phyloP scores from a whole-genome alignment of 2,329 filamentous ascomycete species.

The Tolypocladium guangdongense region DNA sequence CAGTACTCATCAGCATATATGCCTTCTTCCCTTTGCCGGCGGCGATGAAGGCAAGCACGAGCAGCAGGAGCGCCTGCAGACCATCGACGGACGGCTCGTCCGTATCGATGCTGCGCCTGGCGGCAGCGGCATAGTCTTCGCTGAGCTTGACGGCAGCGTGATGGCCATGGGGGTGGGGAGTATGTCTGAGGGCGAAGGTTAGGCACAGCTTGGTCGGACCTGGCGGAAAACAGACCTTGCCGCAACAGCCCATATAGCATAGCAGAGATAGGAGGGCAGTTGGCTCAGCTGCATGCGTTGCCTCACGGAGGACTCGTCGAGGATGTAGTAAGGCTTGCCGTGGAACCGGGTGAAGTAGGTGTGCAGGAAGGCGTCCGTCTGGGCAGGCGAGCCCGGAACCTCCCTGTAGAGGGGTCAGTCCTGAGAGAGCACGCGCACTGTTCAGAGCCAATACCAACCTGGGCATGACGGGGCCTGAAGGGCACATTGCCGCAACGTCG shows the following conservation, averaged over 20 bases:
- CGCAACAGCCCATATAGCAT: constrained; percentile 50
- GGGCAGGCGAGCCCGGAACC: constrained; percentile 32
- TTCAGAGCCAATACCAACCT: not conserved
- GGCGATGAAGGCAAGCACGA: constrained; percentile 67
- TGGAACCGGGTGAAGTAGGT: constrained; percentile 73
- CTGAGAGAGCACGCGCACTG: not conserved
- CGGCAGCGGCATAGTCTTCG: constrained; percentile 60
- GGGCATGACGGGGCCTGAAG: not conserved
- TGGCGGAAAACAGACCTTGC: constrained; percentile 37
- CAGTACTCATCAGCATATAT: constrained; percentile 71
- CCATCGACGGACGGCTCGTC: constrained; percentile 74
- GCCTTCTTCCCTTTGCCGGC: constrained; percentile 73
- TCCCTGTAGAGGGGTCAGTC: constrained; percentile 22
- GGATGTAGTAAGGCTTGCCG: constrained; percentile 69
- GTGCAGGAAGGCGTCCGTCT: constrained; percentile 57
- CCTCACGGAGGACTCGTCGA: constrained; percentile 66
- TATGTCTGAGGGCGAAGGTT: constrained; percentile 39
- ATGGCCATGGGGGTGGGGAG: constrained; percentile 54
- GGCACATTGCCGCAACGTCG: too few species aligned
- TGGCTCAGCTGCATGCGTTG: constrained; percentile 61
- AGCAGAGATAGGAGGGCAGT: constrained; percentile 42
- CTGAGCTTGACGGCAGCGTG: constrained; percentile 57
- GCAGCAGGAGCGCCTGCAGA: constrained; percentile 63
- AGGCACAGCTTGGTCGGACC: not conserved
- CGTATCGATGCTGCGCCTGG: constrained; percentile 60